Evolutionary conservation across 2,329 filamentous ascomycete species (phyloP), one percentile per base, ranked within the genome.

Genomic region (Aspergillus hortae): DNA sequence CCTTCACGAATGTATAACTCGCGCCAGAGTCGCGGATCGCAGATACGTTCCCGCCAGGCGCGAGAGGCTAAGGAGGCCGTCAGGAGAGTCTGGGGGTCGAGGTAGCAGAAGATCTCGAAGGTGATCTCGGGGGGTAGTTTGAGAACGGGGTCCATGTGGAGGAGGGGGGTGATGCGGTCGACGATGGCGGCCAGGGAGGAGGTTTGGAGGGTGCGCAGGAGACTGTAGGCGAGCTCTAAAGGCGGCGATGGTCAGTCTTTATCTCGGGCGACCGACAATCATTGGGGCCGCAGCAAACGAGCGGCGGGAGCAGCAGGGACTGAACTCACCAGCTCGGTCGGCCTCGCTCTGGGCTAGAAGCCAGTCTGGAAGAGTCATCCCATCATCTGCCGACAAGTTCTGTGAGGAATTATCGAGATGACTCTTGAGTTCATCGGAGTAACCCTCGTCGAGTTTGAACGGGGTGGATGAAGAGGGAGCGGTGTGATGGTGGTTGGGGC

Each of bases 131-230:
- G 85, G 0, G 94, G 94, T 0, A 99, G 82, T 63, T 90, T 85
- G 57, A 84, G 78, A 40, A 96, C 85, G 49, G 96, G 96, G 72
- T 99, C 90, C 73, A 96, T 92, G 71, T 96, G 92, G 2, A 97
- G 85, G 48, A 92, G 81, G 4, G 91, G 89, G 56, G 86, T 88
- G 15, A 96, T 76, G 57, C 87, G 83, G 49, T 92, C 83, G 44
- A 96, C 89, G 48, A 96, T 89, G 42, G 87, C 80, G 46, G 88
- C 86, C 54, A 96, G 86, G 49, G 86, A 83, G 6, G 88, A 88
- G 1, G 90, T 95, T 15, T 88, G 89, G 25, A 96, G 78, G 51
- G 87, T 86, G 53, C 87, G 83, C 50, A 96, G 79, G 21, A 96
- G 80, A 43, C 83, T 80, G 74, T 92, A 90, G 38, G 89, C 88